A percentile compares a stretch with the other conserved stretches of the same genome.
Conservation (phyloP, 768 basidiomycete genomes). For the Mycena belliarum region DNA sequence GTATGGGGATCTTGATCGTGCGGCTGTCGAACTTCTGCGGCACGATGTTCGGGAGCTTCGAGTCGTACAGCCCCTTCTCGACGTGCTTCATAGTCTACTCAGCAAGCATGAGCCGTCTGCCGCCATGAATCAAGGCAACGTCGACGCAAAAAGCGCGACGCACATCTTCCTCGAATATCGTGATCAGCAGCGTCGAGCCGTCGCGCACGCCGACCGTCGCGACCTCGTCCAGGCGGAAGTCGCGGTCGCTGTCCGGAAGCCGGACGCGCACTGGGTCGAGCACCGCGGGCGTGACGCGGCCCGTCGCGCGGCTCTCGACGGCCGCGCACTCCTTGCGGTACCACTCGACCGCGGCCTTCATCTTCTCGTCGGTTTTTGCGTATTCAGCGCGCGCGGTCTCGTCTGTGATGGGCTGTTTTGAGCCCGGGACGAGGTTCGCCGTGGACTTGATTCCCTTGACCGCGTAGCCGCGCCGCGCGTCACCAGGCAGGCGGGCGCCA, state of each 20-base stretch:
- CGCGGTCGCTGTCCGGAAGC: slow-evolving; percentile 40
- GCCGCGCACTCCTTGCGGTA: slow-evolving; percentile 76
- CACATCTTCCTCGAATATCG: slow-evolving; percentile 79
- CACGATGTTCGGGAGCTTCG: slow-evolving; percentile 68
- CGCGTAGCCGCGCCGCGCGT: slow-evolving; percentile 12
- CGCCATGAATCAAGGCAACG: neutral
- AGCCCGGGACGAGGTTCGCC: slow-evolving; percentile 63
- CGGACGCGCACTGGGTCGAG: slow-evolving; percentile 68
- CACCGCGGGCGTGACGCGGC: slow-evolving; percentile 74
- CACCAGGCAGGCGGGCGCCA: neutral
- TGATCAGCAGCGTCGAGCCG: slow-evolving; percentile 70
- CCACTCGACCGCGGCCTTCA: slow-evolving; percentile 68
- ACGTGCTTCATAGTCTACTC: slow-evolving; percentile 75
- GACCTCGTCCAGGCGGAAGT: slow-evolving; percentile 61
- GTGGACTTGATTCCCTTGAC: slow-evolving; percentile 40
- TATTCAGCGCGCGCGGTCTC: slow-evolving; percentile 60
- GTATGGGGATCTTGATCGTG: slow-evolving; percentile 79
- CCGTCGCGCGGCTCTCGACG: slow-evolving; percentile 69
- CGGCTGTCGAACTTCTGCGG: slow-evolving; percentile 71
- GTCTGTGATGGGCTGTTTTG: slow-evolving; percentile 59
- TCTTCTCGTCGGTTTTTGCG: slow-evolving; percentile 59
- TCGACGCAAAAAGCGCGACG: slow-evolving; percentile 28
- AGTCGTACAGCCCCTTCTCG: slow-evolving; percentile 74
- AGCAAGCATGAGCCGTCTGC: slow-evolving; percentile 25
- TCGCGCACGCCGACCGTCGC: slow-evolving; percentile 83